These are phyloP conservation scores for Helicostylum pulchrum DNA, from an alignment of 192 early-diverging fungal species.

Conservation along the genomic window DNA sequence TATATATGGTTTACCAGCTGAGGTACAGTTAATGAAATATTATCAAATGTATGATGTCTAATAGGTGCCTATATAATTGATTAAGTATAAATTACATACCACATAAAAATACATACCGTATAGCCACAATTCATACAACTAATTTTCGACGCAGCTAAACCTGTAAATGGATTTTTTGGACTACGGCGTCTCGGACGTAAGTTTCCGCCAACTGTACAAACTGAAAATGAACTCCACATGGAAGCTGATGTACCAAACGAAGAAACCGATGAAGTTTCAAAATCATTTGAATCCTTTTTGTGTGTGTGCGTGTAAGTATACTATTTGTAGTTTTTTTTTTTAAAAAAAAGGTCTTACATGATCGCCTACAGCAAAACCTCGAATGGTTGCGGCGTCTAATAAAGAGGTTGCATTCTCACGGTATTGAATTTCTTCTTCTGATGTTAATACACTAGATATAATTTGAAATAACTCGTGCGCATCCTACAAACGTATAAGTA, in stretches of 20 bases:
- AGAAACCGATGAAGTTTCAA: slow-evolving; percentile 33
- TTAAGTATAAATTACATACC: background rate
- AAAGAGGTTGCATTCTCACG: slow-evolving; percentile 22
- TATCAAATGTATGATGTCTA: slow-evolving; percentile 70
- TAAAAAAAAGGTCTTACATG: background rate
- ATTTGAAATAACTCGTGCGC: slow-evolving; percentile 89
- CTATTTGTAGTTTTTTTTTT: background rate
- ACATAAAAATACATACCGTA: slow-evolving; percentile 25
- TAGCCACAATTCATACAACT: slow-evolving; percentile 70
- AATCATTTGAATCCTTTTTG: slow-evolving; percentile 19
- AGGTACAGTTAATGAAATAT: slow-evolving; percentile 63
- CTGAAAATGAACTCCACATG: slow-evolving; percentile 42
- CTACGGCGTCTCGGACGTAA: slow-evolving; percentile 28
- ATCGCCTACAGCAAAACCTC: slow-evolving; percentile 20
- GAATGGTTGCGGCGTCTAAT: slow-evolving; percentile 26
- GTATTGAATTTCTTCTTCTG: slow-evolving; percentile 57
- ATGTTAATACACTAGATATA: slow-evolving; percentile 69
- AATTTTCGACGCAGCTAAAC: slow-evolving; percentile 65
- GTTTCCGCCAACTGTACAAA: slow-evolving; percentile 34
- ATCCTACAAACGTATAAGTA: slow-evolving; percentile 52
- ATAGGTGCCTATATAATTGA: slow-evolving; percentile 49
- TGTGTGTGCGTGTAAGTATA: background rate
- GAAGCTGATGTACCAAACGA: slow-evolving; percentile 37
- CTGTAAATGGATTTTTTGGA: slow-evolving; percentile 55
- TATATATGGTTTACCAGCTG: slow-evolving; percentile 28